Evolutionary conservation across 1,139 yeast genomes (phyloP).

Genomic region (Chernovozyma aurita): DNA sequence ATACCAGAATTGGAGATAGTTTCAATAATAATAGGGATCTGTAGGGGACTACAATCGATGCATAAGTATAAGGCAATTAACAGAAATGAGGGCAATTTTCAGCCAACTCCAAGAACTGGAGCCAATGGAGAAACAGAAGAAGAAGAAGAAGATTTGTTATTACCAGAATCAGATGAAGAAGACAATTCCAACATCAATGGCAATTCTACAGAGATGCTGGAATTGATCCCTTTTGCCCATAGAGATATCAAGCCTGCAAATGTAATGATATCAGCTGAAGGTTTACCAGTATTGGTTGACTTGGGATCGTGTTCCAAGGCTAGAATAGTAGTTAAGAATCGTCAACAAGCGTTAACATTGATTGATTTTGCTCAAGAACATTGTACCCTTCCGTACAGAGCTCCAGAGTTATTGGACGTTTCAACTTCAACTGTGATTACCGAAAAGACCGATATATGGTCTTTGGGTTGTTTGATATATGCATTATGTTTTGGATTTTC

Average conservation of each 20-base stretch:
- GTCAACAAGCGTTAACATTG: constrained; percentile 70
- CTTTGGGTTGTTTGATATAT: constrained; percentile 79
- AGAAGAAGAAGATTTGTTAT: constrained; percentile 31
- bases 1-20: constrained; percentile 63
- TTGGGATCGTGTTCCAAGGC: constrained; percentile 78
- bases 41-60: constrained; percentile 72
- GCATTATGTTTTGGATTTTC: constrained; percentile 73
- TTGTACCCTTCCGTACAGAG: constrained; percentile 82
- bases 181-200: constrained; percentile 15
- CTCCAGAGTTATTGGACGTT: constrained; percentile 85
- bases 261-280: constrained; percentile 71
- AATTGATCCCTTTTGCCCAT: constrained; percentile 73
- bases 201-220: constrained; percentile 48
- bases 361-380: constrained; percentile 84
- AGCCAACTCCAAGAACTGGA: constrained; percentile 9
- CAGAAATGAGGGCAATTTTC: constrained; percentile 10
- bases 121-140: constrained; percentile 9
- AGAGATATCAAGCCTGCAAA: constrained; percentile 87
- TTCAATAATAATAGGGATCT: constrained; percentile 59
- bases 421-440: constrained; percentile 58
- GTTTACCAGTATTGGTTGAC: constrained; percentile 77
- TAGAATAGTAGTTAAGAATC: constrained; percentile 44
- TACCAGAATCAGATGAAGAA: constrained; percentile 25
- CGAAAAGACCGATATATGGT: constrained; percentile 86
- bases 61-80: constrained; percentile 53